Percentiles rank a stretch among this genome's conserved stretches.
Conservation (phyloP, 2,329 filamentous ascomycete species). For the Thelonectria blattea region DNA sequence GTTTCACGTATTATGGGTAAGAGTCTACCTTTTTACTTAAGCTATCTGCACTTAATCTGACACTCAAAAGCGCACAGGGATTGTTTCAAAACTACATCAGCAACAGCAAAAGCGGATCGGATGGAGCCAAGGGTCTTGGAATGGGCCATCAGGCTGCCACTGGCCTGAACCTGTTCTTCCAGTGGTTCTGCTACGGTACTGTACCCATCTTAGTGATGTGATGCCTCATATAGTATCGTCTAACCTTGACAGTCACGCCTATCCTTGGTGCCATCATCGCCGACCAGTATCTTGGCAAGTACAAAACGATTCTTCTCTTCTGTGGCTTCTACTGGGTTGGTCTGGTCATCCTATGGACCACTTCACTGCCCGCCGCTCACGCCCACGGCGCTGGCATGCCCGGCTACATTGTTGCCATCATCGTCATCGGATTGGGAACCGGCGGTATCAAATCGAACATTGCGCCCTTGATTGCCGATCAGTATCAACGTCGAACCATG, state of each 20-base stretch:
- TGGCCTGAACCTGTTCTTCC: slow-evolving; percentile 61
- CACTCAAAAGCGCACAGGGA: slow-evolving; percentile 46
- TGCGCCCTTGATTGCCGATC: slow-evolving; percentile 66
- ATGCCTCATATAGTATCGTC: neutral
- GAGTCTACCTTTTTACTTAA: neutral
- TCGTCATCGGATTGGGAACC: slow-evolving; percentile 70
- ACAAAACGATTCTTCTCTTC: slow-evolving; percentile 66
- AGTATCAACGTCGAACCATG: slow-evolving; percentile 63
- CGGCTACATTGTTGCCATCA: slow-evolving; percentile 60
- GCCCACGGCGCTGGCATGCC: slow-evolving; percentile 51
- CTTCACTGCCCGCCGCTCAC: slow-evolving; percentile 50
- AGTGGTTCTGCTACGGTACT: slow-evolving; percentile 54
- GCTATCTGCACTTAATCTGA: neutral
- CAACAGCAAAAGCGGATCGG: slow-evolving; percentile 41
- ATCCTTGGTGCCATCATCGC: slow-evolving; percentile 61
- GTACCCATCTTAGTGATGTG: neutral
- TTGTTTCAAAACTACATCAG: slow-evolving; percentile 63
- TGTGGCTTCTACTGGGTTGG: slow-evolving; percentile 64
- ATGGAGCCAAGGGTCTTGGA: slow-evolving; percentile 57
- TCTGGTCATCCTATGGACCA: slow-evolving; percentile 59
- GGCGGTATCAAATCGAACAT: slow-evolving; percentile 74
- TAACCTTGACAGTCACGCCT: slow-evolving; percentile 41
- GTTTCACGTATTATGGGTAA: slow-evolving; percentile 62
- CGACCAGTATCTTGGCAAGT: slow-evolving; percentile 64
- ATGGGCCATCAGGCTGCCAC: slow-evolving; percentile 62